Evolutionary conservation across 805 yeast species (phyloP).

Genomic region (Candida stauntonica): DNA sequence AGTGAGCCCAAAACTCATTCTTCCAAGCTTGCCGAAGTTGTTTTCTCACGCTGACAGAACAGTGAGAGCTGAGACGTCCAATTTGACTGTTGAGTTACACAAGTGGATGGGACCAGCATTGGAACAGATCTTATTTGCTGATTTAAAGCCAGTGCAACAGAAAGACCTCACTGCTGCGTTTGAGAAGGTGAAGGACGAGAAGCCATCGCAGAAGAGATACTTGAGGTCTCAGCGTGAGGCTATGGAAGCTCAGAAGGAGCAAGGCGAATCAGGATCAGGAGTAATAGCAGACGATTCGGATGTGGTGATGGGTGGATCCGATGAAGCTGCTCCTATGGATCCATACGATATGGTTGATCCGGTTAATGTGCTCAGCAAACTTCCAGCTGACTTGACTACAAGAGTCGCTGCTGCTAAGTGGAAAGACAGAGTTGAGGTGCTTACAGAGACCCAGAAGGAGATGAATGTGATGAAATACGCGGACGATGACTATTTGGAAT

Average conservation of each 20-base stretch:
- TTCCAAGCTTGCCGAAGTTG: constrained; percentile 58
- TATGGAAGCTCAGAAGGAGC: constrained; percentile 25
- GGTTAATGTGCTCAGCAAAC: constrained; percentile 55
- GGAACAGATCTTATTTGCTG: constrained; percentile 55
- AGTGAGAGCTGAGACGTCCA: constrained; percentile 76
- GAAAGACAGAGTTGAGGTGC: constrained; percentile 87
- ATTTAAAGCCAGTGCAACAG: constrained; percentile 87
- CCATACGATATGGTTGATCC: constrained; percentile 71
- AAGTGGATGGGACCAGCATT: constrained; percentile 65
- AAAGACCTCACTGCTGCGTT: constrained; percentile 73
- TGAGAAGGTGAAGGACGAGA: constrained; percentile 40
- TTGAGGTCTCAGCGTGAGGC: constrained; percentile 50
- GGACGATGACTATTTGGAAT: constrained; percentile 60
- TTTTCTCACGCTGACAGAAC: constrained; percentile 84
- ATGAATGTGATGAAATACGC: constrained; percentile 51
- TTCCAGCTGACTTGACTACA: constrained; percentile 59
- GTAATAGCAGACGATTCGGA: constrained; percentile 19
- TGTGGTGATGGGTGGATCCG: constrained; percentile 27
- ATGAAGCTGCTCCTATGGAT: constrained; percentile 38
- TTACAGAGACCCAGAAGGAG: constrained; percentile 54
- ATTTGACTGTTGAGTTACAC: constrained; percentile 62
- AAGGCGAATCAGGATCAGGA: constrained; percentile 2
- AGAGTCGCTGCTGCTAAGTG: constrained; percentile 65
- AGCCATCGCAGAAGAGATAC: constrained; percentile 50
- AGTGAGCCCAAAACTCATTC: constrained; percentile 51